These are phyloP conservation scores for Mycotypha africana DNA, from an alignment of 371 early-diverging fungal genomes.

Conservation along the genomic window DNA sequence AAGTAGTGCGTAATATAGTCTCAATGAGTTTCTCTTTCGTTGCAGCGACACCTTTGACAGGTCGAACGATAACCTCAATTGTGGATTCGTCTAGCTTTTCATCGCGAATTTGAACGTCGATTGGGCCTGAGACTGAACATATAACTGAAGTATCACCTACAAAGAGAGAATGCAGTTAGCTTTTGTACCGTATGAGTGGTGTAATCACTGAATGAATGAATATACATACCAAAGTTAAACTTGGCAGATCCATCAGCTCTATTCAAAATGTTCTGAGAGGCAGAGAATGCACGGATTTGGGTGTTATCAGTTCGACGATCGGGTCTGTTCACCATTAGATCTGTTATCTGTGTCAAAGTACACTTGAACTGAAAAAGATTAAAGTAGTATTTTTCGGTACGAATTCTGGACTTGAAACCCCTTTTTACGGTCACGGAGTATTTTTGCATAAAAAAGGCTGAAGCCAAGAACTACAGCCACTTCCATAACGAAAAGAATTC, in stretches of 20 bases:
- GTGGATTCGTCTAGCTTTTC: conserved; percentile 86
- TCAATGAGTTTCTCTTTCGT: conserved; percentile 77
- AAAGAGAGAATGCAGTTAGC: too few relatives aligned
- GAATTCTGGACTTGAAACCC: background rate
- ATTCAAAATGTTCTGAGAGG: conserved; percentile 58
- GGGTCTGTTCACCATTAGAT: conserved; percentile 30
- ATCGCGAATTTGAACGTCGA: conserved; percentile 76
- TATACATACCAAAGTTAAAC: conserved; percentile 70
- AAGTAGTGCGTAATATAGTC: conserved; percentile 56
- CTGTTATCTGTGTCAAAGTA: too few relatives aligned
- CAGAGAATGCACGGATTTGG: conserved; percentile 54
- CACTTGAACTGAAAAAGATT: too few relatives aligned
- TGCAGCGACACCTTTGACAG: conserved; percentile 58
- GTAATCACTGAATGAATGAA: too few relatives aligned
- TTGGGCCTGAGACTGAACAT: conserved; percentile 84
- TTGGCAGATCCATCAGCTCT: conserved; percentile 83
- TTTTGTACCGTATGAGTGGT: too few relatives aligned
- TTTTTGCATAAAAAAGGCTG: too few relatives aligned
- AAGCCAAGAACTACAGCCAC: too few relatives aligned
- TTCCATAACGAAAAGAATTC: too few relatives aligned
- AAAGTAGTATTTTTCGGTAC: too few relatives aligned
- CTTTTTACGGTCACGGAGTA: background rate
- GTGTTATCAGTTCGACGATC: conserved; percentile 35
- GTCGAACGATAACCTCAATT: conserved; percentile 74
- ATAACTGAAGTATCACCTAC: conserved; percentile 71